Evolutionary conservation across 1,139 yeast species (phyloP).

Genomic region (Scheffersomyces segobiensis): DNA sequence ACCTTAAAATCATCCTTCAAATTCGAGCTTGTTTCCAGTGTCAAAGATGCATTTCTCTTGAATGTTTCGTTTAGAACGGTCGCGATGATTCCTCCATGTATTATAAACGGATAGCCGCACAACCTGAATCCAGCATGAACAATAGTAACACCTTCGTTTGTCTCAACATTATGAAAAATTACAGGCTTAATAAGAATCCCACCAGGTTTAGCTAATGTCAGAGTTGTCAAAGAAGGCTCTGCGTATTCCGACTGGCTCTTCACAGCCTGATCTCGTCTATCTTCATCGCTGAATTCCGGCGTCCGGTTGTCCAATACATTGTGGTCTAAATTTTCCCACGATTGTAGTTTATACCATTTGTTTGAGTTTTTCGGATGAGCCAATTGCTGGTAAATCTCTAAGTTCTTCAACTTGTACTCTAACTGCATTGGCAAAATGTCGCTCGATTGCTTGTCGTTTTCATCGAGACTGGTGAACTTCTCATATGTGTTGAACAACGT

Average conservation of each 20-base stretch:
- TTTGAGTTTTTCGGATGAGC: conserved; percentile 38
- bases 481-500: conserved; percentile 35
- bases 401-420: conserved; percentile 47
- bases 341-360: conserved; percentile 46
- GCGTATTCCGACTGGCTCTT: conserved; percentile 36
- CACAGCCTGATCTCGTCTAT: conserved; percentile 3
- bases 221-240: conserved; percentile 26
- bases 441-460: conserved; percentile 15
- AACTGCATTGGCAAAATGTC: conserved; percentile 27
- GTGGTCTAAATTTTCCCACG: conserved; percentile 62
- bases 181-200: conserved; percentile 76
- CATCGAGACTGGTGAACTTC: conserved; percentile 27
- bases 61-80: conserved; percentile 77
- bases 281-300: conserved; percentile 10
- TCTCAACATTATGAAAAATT: conserved; percentile 58
- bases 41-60: conserved; percentile 56
- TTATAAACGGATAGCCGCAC: conserved; percentile 84
- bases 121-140: conserved; percentile 77
- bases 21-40: conserved; percentile 27
- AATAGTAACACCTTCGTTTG: conserved; percentile 63
- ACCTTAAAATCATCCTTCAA: conserved; percentile 47
- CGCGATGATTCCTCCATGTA: conserved; percentile 90
- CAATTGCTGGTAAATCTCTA: conserved; percentile 55
- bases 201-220: conserved; percentile 59
- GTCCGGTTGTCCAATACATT: conserved; percentile 35